Evolutionary conservation across 768 basidiomycete species (phyloP), one percentile per base, ranked within the genome.

Genomic region (Paxillus rubicundulus): DNA sequence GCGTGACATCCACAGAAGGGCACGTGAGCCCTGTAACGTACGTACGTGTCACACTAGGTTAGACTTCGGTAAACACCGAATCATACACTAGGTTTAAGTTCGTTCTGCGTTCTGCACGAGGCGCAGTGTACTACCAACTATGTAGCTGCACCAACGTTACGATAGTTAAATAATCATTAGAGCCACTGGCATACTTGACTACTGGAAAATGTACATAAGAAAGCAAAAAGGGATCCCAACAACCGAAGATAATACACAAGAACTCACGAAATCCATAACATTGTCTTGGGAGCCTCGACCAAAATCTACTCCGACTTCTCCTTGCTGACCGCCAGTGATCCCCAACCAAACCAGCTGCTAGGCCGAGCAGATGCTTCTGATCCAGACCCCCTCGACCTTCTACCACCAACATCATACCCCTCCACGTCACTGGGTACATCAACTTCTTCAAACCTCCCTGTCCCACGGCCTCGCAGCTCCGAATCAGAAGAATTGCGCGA

Each of bases 371-470:
- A 65, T 56, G 42, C 47, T 18, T 65, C 57, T 45, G 47, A 39
- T 33, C 63, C 43, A 20, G 61, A 53, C 52, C 50, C 55, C 30
- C 37, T 63, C 17, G 34, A 47, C 9, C 39, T 52, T n/a, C 53
- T 41, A 8, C 47, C 63, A 30, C 57, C 61, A 9, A 71, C 72
- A 49, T 82, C 80, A 50, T 87, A 80, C 6, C 81, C 84, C 55
- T 89, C 87, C 13, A 75, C 77, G 56, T 89, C 87, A 50, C 83
- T 85, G 38, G 81, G 81, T n/a, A 84, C 81, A 54, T 85, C 82
- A 2, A 84, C 78, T 70, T 89, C 85, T 58, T 89, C 88, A 55
- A 85, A 86, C 62, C 54, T 72, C 24, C 76, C 76, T 16, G 63
- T 74, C 14, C 71, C 72, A 10, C 82, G 74, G 61, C 77, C 78